Conservation (phyloP, 73 alveolate species). For the Paramecium primaurelia region DNA sequence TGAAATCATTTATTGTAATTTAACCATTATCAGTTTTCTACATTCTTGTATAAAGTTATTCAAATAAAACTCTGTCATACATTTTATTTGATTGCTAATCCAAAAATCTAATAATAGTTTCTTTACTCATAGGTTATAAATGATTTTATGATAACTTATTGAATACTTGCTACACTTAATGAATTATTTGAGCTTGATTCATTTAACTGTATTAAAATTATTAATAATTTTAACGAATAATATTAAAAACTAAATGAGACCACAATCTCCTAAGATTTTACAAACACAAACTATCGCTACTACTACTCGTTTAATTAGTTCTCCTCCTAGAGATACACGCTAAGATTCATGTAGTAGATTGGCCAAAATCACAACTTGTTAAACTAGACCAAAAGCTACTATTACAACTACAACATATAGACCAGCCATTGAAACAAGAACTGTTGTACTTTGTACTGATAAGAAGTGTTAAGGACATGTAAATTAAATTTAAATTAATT, state of each 20-base stretch:
- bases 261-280: not conserved
- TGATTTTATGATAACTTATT: not conserved
- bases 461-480: slow-evolving; percentile 3
- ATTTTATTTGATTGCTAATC: not conserved
- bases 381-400: slow-evolving; percentile 18
- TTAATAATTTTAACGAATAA: slow-evolving; percentile 1
- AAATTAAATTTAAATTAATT: not conserved
- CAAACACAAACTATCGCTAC: not conserved
- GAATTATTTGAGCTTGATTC: slow-evolving; percentile 22
- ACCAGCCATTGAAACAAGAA: slow-evolving; percentile 23
- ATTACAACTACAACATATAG: not conserved
- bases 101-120: not conserved
- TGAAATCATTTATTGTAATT: slow-evolving; percentile 7
- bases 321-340: slow-evolving; percentile 24
- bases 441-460: not conserved
- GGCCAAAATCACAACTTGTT: not conserved
- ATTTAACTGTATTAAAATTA: not conserved
- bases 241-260: not conserved
- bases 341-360: slow-evolving; percentile 1
- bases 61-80: slow-evolving; percentile 23
- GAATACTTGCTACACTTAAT: not conserved
- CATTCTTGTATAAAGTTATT: not conserved
- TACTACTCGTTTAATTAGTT: not conserved
- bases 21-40: not conserved
- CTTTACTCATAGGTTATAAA: not conserved